phyloP scores from a whole-genome alignment of 768 basidiomycete genomes.

The Ephemerocybe angulata region DNA sequence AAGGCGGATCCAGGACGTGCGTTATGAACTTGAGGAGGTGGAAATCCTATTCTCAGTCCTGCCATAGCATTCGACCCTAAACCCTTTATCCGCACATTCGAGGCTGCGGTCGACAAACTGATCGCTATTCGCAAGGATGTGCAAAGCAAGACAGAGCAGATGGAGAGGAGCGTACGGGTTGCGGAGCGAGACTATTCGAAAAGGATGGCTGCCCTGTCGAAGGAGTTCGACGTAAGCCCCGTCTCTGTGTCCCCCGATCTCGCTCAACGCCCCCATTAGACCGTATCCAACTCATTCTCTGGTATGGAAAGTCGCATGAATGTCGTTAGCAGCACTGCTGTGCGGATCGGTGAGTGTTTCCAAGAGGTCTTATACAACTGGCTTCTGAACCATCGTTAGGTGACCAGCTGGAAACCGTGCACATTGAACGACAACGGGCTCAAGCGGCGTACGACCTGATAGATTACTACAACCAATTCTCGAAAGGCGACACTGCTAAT shows the following conservation, averaged over 20 bases:
- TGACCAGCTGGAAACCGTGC: constrained; percentile 93
- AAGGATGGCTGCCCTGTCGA: constrained; percentile 89
- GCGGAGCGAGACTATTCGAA: constrained; percentile 93
- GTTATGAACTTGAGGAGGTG: constrained; percentile 13
- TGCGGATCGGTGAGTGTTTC: constrained; percentile 89
- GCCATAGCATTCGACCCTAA: constrained; percentile 87
- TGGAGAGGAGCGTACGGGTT: constrained; percentile 86
- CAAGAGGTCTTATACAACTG: too few relatives aligned
- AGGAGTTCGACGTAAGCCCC: constrained; percentile 78
- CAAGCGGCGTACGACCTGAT: constrained; percentile 93
- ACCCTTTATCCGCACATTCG: constrained; percentile 90
- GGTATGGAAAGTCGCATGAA: constrained; percentile 90
- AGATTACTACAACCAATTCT: constrained; percentile 91
- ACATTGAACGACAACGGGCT: constrained; percentile 86
- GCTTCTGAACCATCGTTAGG: constrained; percentile 54
- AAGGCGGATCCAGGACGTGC: constrained; percentile 78
- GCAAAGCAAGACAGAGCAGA: constrained; percentile 82
- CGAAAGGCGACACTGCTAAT: constrained; percentile 70
- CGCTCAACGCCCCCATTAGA: constrained; percentile 39
- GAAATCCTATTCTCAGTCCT: background rate
- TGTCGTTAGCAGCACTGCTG: constrained; percentile 89
- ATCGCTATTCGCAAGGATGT: constrained; percentile 87
- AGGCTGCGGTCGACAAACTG: constrained; percentile 83
- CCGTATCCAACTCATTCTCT: constrained; percentile 81
- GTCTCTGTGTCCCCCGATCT: background rate